Evolutionary conservation across 768 basidiomycete species (phyloP).

Genomic region (Mycena floridula): DNA sequence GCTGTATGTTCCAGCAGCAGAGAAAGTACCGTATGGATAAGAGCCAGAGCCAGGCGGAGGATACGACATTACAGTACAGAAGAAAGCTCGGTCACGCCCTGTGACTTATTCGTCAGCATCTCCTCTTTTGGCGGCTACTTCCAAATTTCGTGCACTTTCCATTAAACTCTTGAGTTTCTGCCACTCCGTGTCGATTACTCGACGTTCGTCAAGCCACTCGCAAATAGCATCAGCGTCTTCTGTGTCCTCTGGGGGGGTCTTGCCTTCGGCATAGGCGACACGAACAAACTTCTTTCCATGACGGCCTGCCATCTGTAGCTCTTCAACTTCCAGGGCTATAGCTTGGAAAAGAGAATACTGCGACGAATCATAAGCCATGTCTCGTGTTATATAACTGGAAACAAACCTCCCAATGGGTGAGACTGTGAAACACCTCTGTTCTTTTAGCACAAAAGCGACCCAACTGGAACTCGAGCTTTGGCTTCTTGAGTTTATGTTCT

Average conservation of each 20-base stretch:
- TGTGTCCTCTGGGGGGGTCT: conserved; percentile 58
- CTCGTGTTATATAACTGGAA: neutral
- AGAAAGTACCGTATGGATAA: conserved; percentile 29
- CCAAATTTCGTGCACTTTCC: conserved; percentile 64
- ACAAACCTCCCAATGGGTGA: conserved; percentile 81
- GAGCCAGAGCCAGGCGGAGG: too few species aligned
- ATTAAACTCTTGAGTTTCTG: conserved; percentile 65
- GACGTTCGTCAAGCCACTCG: conserved; percentile 73
- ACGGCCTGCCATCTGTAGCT: conserved; percentile 32
- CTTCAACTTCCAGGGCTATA: conserved; percentile 53
- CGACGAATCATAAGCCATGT: conserved; percentile 2
- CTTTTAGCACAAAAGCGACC: conserved; percentile 79
- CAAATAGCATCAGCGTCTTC: conserved; percentile 72
- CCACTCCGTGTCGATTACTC: conserved; percentile 66
- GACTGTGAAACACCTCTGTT: conserved; percentile 60
- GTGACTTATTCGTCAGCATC: conserved; percentile 29
- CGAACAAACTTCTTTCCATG: conserved; percentile 47
- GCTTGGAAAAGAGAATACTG: conserved; percentile 62
- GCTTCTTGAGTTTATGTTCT: conserved; percentile 11
- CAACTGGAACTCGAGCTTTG: conserved; percentile 44
- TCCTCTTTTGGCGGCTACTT: conserved; percentile 40
- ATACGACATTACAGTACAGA: too few species aligned
- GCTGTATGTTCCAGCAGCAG: conserved; percentile 69
- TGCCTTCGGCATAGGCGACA: conserved; percentile 48
- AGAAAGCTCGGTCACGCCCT: neutral